Evolutionary conservation across 371 early-diverging fungal genomes (phyloP).

Genomic region (Rhizopus microsporus): DNA sequence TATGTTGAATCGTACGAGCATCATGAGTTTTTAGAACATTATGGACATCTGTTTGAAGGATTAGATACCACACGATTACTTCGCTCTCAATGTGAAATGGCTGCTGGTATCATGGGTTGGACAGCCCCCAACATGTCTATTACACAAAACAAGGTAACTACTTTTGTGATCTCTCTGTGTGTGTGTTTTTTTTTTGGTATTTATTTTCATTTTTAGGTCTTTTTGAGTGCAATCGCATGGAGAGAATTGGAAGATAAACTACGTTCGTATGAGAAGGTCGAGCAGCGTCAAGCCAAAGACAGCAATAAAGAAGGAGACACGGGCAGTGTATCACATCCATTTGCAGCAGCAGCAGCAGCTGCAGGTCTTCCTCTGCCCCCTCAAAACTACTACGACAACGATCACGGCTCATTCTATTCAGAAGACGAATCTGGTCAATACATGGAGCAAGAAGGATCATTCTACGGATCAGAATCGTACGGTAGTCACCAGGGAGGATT

Average conservation of each 20-base stretch:
- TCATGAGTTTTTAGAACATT: conserved; percentile 73
- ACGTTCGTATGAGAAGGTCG: conserved; percentile 49
- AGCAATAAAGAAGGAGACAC: neutral
- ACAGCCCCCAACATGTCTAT: conserved; percentile 62
- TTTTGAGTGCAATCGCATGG: conserved; percentile 76
- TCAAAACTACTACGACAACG: conserved; percentile 35
- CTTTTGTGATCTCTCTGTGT: neutral
- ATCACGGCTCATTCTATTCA: conserved; percentile 70
- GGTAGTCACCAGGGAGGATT: conserved; percentile 13
- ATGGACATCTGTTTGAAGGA: conserved; percentile 45
- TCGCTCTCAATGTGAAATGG: conserved; percentile 59
- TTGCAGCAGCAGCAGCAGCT: conserved; percentile 31
- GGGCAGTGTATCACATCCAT: conserved; percentile 15
- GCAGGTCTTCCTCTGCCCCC: conserved; percentile 40
- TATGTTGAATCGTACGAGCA: conserved; percentile 65
- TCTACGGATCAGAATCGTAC: conserved; percentile 34
- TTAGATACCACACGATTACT: conserved; percentile 44
- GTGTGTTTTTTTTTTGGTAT: neutral
- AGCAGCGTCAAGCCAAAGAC: conserved; percentile 43
- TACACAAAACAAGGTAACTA: conserved; percentile 59
- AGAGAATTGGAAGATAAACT: conserved; percentile 67
- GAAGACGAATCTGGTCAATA: conserved; percentile 57
- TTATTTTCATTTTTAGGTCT: conserved; percentile 48
- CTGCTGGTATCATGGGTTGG: conserved; percentile 70
- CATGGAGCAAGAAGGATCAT: conserved; percentile 24